Conservation (phyloP, 164 flowering plant genomes). For the Vitis vinifera region DNA sequence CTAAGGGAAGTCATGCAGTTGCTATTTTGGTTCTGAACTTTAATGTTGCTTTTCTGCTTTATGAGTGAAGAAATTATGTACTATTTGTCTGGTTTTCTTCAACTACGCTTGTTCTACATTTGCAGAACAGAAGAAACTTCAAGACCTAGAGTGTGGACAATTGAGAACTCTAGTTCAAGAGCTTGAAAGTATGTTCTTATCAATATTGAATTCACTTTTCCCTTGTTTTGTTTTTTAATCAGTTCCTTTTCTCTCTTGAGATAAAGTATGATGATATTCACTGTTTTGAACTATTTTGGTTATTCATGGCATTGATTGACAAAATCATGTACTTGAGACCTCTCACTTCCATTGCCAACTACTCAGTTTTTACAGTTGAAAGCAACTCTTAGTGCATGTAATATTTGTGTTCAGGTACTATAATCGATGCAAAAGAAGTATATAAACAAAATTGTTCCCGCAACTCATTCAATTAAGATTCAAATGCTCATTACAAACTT, state of each 20-base stretch:
- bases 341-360: not conserved
- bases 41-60: not conserved
- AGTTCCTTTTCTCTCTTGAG: not conserved
- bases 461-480: too few relatives aligned
- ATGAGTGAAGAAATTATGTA: not conserved
- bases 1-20: too few relatives aligned
- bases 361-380: not conserved
- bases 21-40: not conserved
- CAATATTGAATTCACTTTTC: not conserved
- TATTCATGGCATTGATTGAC: not conserved
- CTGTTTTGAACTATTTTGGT: not conserved
- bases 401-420: too few relatives aligned
- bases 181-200: constrained; percentile 63
- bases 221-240: not conserved
- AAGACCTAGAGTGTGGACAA: constrained; percentile 55
- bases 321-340: not conserved
- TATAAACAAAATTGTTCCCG: too few relatives aligned
- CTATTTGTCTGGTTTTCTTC: not conserved
- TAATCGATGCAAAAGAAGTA: too few relatives aligned
- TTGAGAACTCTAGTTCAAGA: constrained; percentile 70
- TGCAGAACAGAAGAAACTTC: constrained; percentile 61
- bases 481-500: too few relatives aligned
- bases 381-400: not conserved
- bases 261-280: not conserved
- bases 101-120: constrained; percentile 12